Evolutionary conservation across 1,284 basidiomycete genomes (phyloP).

Genomic region (Cutaneotrichosporon spelunceum): DNA sequence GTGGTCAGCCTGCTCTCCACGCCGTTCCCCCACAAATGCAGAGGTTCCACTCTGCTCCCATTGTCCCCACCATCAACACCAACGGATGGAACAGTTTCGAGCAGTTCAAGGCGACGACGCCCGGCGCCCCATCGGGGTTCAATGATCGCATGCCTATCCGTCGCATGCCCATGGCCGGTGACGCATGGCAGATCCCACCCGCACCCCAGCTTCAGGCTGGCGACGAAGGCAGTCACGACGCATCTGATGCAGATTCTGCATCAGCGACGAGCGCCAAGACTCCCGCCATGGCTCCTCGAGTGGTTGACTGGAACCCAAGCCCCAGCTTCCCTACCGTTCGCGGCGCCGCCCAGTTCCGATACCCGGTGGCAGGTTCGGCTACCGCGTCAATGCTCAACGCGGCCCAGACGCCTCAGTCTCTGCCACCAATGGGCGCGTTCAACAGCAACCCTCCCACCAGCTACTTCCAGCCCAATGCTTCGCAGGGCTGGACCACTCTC

Average conservation of each 20-base stretch:
- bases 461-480: conserved; percentile 9
- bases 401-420: conserved; percentile 19
- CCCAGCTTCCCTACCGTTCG: conserved; percentile 7
- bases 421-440: conserved; percentile 31
- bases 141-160: conserved; percentile 18
- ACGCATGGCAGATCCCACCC: background rate
- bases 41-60: conserved; percentile 44
- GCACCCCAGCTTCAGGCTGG: conserved; percentile 29
- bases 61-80: conserved; percentile 31
- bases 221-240: conserved; percentile 22
- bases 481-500: conserved; percentile 5
- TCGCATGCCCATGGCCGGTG: conserved; percentile 7
- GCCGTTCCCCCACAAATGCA: conserved; percentile 41
- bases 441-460: conserved; percentile 6
- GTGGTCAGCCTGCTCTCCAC: conserved; percentile 24
- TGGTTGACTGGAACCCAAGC: conserved; percentile 3
- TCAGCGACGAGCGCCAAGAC: conserved; percentile 9
- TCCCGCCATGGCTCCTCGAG: background rate
- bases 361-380: conserved; percentile 31
- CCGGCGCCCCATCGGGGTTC: conserved; percentile 9
- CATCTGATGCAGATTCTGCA: conserved; percentile 9
- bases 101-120: conserved; percentile 18
- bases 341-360: conserved; percentile 12
- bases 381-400: conserved; percentile 30
- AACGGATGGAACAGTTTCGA: conserved; percentile 25